Conservation (phyloP, 352 stramenopile species). For the Pythium rhizo-oryzae region DNA sequence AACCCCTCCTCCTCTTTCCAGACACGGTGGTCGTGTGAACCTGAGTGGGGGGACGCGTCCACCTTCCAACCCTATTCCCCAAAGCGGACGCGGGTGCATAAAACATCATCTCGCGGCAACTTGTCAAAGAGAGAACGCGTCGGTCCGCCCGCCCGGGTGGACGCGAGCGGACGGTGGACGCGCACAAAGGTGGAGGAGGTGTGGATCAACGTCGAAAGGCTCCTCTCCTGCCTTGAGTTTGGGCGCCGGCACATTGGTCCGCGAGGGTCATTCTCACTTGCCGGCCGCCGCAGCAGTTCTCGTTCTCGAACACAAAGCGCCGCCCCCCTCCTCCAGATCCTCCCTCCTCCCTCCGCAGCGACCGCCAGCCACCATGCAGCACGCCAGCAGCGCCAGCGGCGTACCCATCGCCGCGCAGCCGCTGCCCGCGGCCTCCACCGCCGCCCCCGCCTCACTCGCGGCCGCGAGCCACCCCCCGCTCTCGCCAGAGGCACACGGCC, state of each 20-base stretch:
- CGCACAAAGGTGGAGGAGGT: slow-evolving; percentile 20
- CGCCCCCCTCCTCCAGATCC: neutral
- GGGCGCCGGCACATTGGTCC: slow-evolving; percentile 27
- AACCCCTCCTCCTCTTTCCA: neutral
- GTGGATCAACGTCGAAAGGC: slow-evolving; percentile 39
- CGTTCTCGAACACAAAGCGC: slow-evolving; percentile 22
- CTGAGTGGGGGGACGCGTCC: slow-evolving; percentile 3
- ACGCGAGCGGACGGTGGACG: slow-evolving; percentile 22
- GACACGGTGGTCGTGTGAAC: neutral
- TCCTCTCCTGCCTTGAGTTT: slow-evolving; percentile 34
- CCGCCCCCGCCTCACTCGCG: neutral
- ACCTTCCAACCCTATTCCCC: slow-evolving; percentile 16
- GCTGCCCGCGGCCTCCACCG: neutral
- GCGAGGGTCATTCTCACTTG: slow-evolving; percentile 24
- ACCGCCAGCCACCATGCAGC: slow-evolving; percentile 7
- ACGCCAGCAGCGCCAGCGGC: slow-evolving; percentile 13
- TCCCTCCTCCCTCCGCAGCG: neutral
- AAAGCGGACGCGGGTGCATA: slow-evolving; percentile 16
- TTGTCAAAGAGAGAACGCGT: slow-evolving; percentile 11
- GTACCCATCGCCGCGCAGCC: neutral
- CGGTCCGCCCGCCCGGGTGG: neutral
- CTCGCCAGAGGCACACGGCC: neutral
- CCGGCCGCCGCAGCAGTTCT: slow-evolving; percentile 9
- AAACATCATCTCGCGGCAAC: slow-evolving; percentile 10
- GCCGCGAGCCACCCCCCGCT: neutral